Percentiles rank a stretch among this genome's conserved stretches.
These are phyloP conservation scores for Pisolithus marmoratus DNA, from an alignment of 768 basidiomycete genomes.

Conservation along the genomic window DNA sequence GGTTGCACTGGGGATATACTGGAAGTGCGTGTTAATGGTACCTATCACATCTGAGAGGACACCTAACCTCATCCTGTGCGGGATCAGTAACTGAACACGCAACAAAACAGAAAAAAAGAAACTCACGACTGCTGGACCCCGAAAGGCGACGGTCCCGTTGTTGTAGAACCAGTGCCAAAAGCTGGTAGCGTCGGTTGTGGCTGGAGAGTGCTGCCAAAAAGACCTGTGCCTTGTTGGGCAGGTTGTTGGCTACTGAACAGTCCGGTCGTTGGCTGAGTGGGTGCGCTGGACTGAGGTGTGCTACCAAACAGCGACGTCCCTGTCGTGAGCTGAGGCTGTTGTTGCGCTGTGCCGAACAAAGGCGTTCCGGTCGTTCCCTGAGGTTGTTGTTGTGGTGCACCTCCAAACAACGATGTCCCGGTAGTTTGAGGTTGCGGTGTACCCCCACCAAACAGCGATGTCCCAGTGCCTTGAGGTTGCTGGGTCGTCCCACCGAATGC, in stretches of 20 bases:
- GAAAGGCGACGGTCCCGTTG: slow-evolving; percentile 14
- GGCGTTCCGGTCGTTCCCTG: slow-evolving; percentile 26
- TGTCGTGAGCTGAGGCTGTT: slow-evolving; percentile 4
- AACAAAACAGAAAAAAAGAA: not conserved
- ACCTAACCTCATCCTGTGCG: slow-evolving; percentile 24
- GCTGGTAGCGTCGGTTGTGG: slow-evolving; percentile 3
- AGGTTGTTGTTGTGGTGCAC: slow-evolving; percentile 16
- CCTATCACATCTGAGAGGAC: not conserved
- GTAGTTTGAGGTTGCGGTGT: not conserved
- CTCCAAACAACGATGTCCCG: not conserved
- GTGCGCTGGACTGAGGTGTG: slow-evolving; percentile 11
- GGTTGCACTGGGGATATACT: slow-evolving; percentile 27
- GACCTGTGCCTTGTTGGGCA: slow-evolving; percentile 4
- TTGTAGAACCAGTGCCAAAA: slow-evolving; percentile 1
- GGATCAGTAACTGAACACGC: not conserved
- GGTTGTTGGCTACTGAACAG: slow-evolving; percentile 22
- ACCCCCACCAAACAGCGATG: not conserved
- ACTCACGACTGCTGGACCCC: slow-evolving; percentile 28
- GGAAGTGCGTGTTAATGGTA: not conserved
- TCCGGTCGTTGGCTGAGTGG: slow-evolving; percentile 10
- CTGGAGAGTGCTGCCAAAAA: slow-evolving; percentile 23
- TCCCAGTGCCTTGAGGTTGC: slow-evolving; percentile 17
- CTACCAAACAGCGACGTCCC: slow-evolving; percentile 4
- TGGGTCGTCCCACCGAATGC: slow-evolving; percentile 6
- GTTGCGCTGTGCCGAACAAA: slow-evolving; percentile 25